Conservation (phyloP, 1,139 yeast genomes). For the Hemisphaericaspora subhashii region DNA sequence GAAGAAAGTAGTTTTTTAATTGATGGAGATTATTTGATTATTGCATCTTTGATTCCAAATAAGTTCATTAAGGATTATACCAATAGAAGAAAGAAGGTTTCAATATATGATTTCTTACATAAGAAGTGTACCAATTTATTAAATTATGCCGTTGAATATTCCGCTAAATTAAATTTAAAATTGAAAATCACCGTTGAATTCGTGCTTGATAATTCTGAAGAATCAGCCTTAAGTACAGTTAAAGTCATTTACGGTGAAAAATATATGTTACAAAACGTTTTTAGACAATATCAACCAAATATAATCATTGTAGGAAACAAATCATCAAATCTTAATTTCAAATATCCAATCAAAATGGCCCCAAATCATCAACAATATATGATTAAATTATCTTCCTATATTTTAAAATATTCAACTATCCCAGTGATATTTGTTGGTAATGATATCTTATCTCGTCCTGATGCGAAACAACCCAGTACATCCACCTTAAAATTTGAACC, state of each 20-base stretch:
- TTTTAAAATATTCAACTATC: conserved; percentile 40
- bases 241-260: conserved; percentile 28
- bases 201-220: conserved; percentile 30
- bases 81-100: conserved; percentile 13
- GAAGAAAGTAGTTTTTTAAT: conserved; percentile 25
- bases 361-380: conserved; percentile 24
- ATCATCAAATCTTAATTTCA: conserved; percentile 43
- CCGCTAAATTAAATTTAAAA: conserved; percentile 24
- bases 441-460: conserved; percentile 10
- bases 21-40: conserved; percentile 41
- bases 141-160: conserved; percentile 32
- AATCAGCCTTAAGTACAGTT: conserved; percentile 5
- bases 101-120: conserved; percentile 33
- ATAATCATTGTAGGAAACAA: conserved; percentile 41
- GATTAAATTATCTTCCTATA: conserved; percentile 40
- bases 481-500: conserved; percentile 6
- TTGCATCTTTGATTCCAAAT: conserved; percentile 40
- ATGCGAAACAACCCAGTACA: not conserved
- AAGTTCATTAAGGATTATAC: conserved; percentile 23
- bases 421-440: conserved; percentile 45
- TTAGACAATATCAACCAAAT: conserved; percentile 44
- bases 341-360: conserved; percentile 37
- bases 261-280: conserved; percentile 37
- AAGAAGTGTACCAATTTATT: conserved; percentile 41
- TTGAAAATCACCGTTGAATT: conserved; percentile 57